Conservation (phyloP, 495 filamentous ascomycete species). For the Lasiosphaeria ovina region DNA sequence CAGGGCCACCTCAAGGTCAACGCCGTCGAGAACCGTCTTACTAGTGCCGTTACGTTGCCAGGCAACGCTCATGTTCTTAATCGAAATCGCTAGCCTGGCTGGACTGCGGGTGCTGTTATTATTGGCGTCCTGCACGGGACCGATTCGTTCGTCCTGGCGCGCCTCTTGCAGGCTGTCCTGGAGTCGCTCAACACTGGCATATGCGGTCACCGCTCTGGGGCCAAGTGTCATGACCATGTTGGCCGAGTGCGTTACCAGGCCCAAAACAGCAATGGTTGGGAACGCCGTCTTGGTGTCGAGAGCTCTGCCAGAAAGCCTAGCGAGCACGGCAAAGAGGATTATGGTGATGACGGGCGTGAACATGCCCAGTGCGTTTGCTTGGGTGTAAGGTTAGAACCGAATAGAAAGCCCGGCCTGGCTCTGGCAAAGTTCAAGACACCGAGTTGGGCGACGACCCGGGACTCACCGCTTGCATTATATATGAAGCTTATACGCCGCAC, state of each 20-base stretch:
- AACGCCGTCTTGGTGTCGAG: slow-evolving; percentile 39
- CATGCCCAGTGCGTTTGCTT: slow-evolving; percentile 41
- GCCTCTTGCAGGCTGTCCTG: slow-evolving; percentile 24
- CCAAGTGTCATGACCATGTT: slow-evolving; percentile 45
- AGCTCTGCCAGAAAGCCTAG: slow-evolving; percentile 11
- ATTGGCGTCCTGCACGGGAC: neutral
- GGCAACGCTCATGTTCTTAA: slow-evolving; percentile 18
- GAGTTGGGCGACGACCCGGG: neutral
- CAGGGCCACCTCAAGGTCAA: slow-evolving; percentile 14
- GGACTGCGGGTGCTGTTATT: neutral
- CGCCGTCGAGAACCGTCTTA: slow-evolving; percentile 8
- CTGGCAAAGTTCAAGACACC: too few relatives aligned
- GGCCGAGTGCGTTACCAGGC: slow-evolving; percentile 38
- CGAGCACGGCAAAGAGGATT: slow-evolving; percentile 35
- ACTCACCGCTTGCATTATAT: slow-evolving; percentile 45
- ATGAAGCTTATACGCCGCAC: slow-evolving; percentile 48
- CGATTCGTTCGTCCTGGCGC: neutral
- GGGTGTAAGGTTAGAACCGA: neutral
- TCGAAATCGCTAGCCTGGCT: slow-evolving; percentile 3
- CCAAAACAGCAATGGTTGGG: slow-evolving; percentile 36
- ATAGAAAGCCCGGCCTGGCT: neutral
- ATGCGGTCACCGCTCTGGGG: slow-evolving; percentile 32
- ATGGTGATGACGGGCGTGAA: slow-evolving; percentile 43
- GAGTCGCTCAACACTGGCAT: slow-evolving; percentile 36
- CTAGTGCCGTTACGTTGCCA: slow-evolving; percentile 2